Base-by-base conservation (phyloP, 176 grass and related monocot species). In the Neostapfia colusana region DNA sequence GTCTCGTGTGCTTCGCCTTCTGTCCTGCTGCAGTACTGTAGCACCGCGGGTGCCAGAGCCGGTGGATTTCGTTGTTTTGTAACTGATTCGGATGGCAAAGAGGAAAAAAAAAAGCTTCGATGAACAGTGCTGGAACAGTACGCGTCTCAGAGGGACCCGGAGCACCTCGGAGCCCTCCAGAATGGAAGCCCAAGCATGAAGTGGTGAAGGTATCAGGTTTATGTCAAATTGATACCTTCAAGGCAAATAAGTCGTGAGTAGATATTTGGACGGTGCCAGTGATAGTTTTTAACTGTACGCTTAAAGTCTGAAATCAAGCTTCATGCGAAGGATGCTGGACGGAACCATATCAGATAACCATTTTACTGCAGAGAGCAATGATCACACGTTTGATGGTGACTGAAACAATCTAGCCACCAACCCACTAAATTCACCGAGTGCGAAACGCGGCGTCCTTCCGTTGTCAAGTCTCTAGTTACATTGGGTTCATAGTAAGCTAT, bases 401-500 rank as follows among this genome's bases (percentile, higher is more conserved):
- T 35, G 53, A 86, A n/a, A 93, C 55, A 55, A 78, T 57, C 63
- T 54, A 24, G 48, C 50, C 62, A 75, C 87, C 85, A 85, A 18
- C 82, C 77, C 56, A 87, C 87, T 60, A 78, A 79, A 85, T 85
- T n/a, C 76, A 74, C 85, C 80, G 84, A 77, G 27, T 16, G 10
- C 10, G 12, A 43, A 43, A 12, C 42, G 42, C 42, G 42, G 42
- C 38, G 8, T 39, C n/a, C n/a, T n/a, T n/a, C n/a, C n/a, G 40
- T 42, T 14, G 13, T 14, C 44, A 46, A 46, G 13, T 46, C 12
- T 46, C 15, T 14, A 3, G 44, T 46, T 15, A n/a, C n/a, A n/a
- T n/a, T n/a, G n/a, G n/a, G n/a, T n/a, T n/a, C n/a, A n/a, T n/a
- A n/a, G n/a, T n/a, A n/a, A n/a, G n/a, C n/a, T 12, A 46, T 15